Evolutionary conservation across 2,329 filamentous ascomycete genomes (phyloP).

Genomic region (Talaromyces islandicus): DNA sequence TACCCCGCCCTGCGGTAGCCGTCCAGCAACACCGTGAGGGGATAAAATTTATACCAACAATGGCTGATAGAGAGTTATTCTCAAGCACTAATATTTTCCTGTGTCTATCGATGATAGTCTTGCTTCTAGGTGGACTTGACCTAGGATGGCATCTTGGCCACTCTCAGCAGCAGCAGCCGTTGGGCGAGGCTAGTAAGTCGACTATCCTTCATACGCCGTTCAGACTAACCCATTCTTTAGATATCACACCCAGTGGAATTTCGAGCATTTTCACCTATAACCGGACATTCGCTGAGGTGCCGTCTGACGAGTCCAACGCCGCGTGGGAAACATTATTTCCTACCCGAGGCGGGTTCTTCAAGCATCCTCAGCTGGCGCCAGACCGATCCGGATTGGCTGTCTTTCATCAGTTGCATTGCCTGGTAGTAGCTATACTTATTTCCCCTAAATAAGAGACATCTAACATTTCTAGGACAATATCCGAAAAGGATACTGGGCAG

Average conservation of each 20-base stretch:
- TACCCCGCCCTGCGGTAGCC: too few relatives aligned
- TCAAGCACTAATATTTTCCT: not conserved
- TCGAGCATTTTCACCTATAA: not conserved
- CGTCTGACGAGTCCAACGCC: not conserved
- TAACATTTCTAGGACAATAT: not conserved
- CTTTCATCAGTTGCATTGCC: constrained; percentile 4
- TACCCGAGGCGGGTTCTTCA: not conserved
- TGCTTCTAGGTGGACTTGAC: not conserved
- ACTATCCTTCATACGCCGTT: not conserved
- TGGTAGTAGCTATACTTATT: not conserved
- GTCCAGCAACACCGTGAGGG: not conserved
- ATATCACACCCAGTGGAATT: not conserved
- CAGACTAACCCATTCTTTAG: not conserved
- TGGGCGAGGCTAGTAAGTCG: not conserved
- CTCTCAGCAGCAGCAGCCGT: not conserved
- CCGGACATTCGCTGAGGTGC: not conserved
- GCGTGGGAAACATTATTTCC: constrained; percentile 1
- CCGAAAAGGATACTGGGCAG: not conserved
- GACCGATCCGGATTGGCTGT: constrained; percentile 1
- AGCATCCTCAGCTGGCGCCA: constrained; percentile 3
- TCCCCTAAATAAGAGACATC: not conserved
- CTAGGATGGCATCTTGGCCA: not conserved
- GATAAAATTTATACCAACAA: not conserved
- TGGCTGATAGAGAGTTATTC: not conserved
- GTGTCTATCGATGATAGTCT: not conserved